phyloP scores from a whole-genome alignment of 352 stramenopile genomes.

The Globisporangium perplexum region DNA sequence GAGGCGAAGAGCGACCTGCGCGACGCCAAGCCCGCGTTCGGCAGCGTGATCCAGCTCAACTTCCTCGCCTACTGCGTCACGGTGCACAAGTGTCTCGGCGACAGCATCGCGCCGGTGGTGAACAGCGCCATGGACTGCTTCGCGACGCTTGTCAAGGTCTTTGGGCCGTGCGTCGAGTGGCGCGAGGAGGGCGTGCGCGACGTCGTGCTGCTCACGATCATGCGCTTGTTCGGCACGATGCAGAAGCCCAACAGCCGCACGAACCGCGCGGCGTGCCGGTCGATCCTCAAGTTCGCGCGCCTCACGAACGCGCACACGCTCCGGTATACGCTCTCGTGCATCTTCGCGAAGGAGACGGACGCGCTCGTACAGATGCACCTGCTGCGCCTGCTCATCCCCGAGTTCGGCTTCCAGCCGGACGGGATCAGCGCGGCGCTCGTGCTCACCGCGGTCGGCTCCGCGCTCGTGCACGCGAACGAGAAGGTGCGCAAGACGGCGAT shows the following conservation, averaged over 20 bases:
- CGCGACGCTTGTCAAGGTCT: conserved; percentile 67
- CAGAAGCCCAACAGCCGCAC: conserved; percentile 75
- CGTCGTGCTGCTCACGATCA: conserved; percentile 54
- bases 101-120: conserved; percentile 71
- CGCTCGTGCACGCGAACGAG: conserved; percentile 54
- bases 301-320: conserved; percentile 61
- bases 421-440: conserved; percentile 54
- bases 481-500: conserved; percentile 68
- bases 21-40: conserved; percentile 54
- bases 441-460: conserved; percentile 36
- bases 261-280: conserved; percentile 69
- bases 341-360: conserved; percentile 68
- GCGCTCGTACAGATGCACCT: conserved; percentile 79
- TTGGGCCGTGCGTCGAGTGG: conserved; percentile 70
- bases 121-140: conserved; percentile 68
- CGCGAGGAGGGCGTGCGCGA: conserved; percentile 54
- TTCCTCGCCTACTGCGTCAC: conserved; percentile 63
- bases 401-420: conserved; percentile 73
- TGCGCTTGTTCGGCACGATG: conserved; percentile 60
- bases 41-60: conserved; percentile 51
- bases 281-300: conserved; percentile 67
- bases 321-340: conserved; percentile 62
- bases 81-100: conserved; percentile 47
- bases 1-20: conserved; percentile 69
- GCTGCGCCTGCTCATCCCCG: conserved; percentile 61